These are phyloP conservation scores for Cyphellophora attinorum DNA, from an alignment of 2,329 filamentous ascomycete species.

Conservation along the genomic window DNA sequence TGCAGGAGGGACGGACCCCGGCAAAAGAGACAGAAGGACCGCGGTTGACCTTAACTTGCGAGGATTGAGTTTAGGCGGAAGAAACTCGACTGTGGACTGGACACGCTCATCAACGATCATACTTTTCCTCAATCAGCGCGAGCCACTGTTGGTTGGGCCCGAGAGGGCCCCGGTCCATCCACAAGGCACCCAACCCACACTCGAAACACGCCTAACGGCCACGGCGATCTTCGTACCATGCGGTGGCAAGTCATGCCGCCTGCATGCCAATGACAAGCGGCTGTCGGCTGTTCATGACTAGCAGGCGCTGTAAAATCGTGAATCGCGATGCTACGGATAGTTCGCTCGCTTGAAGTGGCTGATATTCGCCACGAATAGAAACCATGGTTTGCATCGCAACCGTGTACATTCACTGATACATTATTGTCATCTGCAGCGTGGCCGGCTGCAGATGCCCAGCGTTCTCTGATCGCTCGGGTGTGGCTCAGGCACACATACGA, in stretches of 20 bases:
- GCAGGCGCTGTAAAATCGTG: no score
- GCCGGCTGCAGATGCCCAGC: no score
- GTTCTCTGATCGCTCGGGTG: no score
- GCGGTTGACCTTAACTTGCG: background rate
- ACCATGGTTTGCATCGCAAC: no score
- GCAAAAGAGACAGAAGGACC: conserved; percentile 1
- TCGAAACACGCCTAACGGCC: conserved; percentile 20
- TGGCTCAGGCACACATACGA: no score
- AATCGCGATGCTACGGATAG: no score
- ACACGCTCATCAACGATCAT: background rate
- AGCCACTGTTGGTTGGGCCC: no score
- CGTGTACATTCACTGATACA: no score
- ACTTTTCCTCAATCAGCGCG: no score
- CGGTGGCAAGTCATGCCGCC: background rate
- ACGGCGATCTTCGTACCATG: conserved; percentile 10
- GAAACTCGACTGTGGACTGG: conserved; percentile 1
- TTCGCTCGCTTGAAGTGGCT: no score
- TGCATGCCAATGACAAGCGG: background rate
- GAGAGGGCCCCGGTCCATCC: background rate
- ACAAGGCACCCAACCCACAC: conserved; percentile 3
- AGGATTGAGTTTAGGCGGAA: conserved; percentile 3
- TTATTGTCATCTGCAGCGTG: no score
- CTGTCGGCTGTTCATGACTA: background rate
- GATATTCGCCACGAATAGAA: no score
- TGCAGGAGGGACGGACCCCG: conserved; percentile 1